Base-by-base conservation (phyloP, 331 rosid species). In the Prunus yedoensis region DNA sequence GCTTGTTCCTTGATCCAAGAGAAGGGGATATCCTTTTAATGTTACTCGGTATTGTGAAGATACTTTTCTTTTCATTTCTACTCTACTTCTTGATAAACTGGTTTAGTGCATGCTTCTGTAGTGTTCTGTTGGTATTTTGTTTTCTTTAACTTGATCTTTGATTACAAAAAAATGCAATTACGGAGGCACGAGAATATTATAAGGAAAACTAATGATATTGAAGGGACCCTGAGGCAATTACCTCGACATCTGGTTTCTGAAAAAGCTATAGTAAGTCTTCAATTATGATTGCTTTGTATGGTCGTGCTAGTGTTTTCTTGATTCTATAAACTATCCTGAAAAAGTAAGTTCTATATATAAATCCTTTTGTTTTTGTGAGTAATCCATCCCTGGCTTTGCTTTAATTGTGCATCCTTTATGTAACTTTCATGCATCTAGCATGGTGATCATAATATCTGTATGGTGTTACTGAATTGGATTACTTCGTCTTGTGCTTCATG, bases 1-100 rank as follows among this genome's bases (percentile, higher is more conserved):
- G 85, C 83, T 46, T 92, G 92, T 90, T 95, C 85, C 99, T 95
- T 84, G 92, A 92, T 88, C 99, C 99, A 80, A 91, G 97, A 84
- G 96, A 89, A 61, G 97, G 97, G 71, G 97, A 95, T 95, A 95
- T 95, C 99, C 99, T 95, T 88, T 85, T 84, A 60, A 54, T 68
- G 64, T 79, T 73, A 73, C 63, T 75, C 10, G 60, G 30, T 30
- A 64, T 73, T 45, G 58, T 27, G 49, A 16, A 20, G 60, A 58
- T 58, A 58, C 25, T 59, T 47, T 23, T 17, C 23, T 45, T 65
- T 66, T 56, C 23, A 1, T 10, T 3, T 50, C 2, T 70, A 38
- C 76, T 3, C 70, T 21, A 56, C 70, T 75, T 76, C 75, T 67
- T 21, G 53, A 76, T 63, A 28, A 46, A 51, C 35, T 78, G 43